Evolutionary conservation across 2,329 filamentous ascomycete genomes (phyloP).

Genomic region (Talaromyces sp.): DNA sequence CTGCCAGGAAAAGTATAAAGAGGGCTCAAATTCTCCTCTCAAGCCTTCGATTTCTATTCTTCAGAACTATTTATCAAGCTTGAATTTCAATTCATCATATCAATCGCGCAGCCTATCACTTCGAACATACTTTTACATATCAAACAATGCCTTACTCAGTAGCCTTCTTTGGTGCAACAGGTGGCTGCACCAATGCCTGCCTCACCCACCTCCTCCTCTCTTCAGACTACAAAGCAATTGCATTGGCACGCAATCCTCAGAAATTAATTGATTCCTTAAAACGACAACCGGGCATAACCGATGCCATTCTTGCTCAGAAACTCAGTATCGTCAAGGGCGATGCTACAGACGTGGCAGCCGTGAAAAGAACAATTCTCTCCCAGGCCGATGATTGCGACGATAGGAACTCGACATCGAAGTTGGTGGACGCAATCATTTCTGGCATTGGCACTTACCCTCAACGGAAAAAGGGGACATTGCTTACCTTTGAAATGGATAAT

Average conservation of each 20-base stretch:
- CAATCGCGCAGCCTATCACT: neutral
- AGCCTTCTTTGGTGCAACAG: slow-evolving; percentile 51
- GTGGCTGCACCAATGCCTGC: slow-evolving; percentile 42
- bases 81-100: neutral
- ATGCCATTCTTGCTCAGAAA: slow-evolving; percentile 30
- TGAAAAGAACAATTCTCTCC: slow-evolving; percentile 36
- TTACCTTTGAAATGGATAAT: slow-evolving; percentile 29
- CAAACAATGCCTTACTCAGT: slow-evolving; percentile 29
- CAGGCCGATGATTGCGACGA: slow-evolving; percentile 15
- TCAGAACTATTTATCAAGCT: neutral
- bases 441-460: slow-evolving; percentile 42
- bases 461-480: slow-evolving; percentile 21
- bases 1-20: neutral
- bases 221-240: slow-evolving; percentile 43
- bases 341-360: slow-evolving; percentile 38
- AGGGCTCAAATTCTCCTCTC: neutral
- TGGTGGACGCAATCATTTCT: slow-evolving; percentile 43
- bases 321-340: slow-evolving; percentile 48
- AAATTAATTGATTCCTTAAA: slow-evolving; percentile 46
- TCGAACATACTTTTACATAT: neutral
- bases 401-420: slow-evolving; percentile 3
- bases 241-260: slow-evolving; percentile 46
- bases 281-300: slow-evolving; percentile 34
- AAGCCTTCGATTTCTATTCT: neutral
- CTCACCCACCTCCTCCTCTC: slow-evolving; percentile 39